Evolutionary conservation across 1,284 basidiomycete species (phyloP).

Genomic region (Trichosporon sp.): DNA sequence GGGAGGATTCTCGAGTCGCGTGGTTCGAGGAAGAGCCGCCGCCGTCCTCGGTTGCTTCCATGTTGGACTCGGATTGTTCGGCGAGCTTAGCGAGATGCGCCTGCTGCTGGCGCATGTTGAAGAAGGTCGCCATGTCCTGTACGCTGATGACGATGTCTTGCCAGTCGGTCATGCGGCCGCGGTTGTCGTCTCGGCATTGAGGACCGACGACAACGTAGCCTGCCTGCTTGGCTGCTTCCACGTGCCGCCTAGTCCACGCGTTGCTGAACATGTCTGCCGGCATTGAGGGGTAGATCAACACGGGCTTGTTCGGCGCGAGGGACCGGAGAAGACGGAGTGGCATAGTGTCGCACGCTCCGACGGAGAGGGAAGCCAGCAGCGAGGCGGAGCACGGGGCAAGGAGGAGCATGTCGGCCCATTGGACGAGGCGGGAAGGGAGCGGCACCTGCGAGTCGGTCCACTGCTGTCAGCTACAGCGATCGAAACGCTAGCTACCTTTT

Average conservation of each 20-base stretch:
- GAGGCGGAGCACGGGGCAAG: slow-evolving; percentile 94
- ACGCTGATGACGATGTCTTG: slow-evolving; percentile 55
- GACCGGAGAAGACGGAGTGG: slow-evolving; percentile 61
- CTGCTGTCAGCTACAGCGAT: neutral
- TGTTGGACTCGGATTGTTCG: neutral
- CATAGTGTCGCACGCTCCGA: slow-evolving; percentile 86
- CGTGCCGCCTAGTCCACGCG: slow-evolving; percentile 69
- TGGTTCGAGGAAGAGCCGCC: neutral
- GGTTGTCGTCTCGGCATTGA: slow-evolving; percentile 65
- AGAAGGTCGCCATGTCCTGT: slow-evolving; percentile 38
- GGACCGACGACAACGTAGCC: slow-evolving; percentile 82
- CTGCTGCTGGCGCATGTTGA: slow-evolving; percentile 28
- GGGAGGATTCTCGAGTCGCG: neutral
- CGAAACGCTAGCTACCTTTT: neutral
- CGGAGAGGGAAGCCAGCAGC: slow-evolving; percentile 85
- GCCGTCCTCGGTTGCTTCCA: neutral
- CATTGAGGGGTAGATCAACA: slow-evolving; percentile 93
- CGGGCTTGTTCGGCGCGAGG: slow-evolving; percentile 78
- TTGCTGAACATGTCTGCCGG: slow-evolving; percentile 92
- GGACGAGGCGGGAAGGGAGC: neutral
- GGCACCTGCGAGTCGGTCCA: neutral
- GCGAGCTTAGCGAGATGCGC: neutral
- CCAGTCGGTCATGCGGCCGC: slow-evolving; percentile 94
- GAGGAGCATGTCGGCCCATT: slow-evolving; percentile 90
- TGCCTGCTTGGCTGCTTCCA: slow-evolving; percentile 69